A percentile compares a stretch with the other conserved stretches of the same genome.
Evolutionary conservation across 1,139 yeast species (phyloP).

Genomic region (Diutina neorugosa): DNA sequence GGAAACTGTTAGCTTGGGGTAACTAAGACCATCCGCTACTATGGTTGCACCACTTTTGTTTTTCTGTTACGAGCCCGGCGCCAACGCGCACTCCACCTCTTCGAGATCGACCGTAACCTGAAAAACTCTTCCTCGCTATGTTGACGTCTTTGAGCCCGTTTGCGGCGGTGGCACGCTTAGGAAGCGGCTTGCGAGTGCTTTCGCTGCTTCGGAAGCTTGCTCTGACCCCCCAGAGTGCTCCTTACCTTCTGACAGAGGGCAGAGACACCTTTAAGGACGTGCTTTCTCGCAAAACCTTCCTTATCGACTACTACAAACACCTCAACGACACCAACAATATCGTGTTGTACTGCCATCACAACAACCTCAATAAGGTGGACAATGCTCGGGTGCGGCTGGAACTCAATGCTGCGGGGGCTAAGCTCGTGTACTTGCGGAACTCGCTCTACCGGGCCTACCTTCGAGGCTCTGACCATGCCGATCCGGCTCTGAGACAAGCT

Average conservation of each 20-base stretch:
- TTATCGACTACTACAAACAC: slow-evolving; percentile 67
- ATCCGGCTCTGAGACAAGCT: slow-evolving; percentile 48
- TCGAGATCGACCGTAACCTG: not conserved
- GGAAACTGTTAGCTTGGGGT: no score
- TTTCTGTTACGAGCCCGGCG: not conserved
- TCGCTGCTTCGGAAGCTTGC: not conserved
- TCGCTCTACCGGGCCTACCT: slow-evolving; percentile 64
- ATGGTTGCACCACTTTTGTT: not conserved
- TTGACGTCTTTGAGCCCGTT: not conserved
- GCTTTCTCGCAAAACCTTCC: slow-evolving; percentile 67
- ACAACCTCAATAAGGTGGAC: slow-evolving; percentile 62
- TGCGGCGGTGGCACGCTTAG: not conserved
- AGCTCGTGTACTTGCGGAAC: slow-evolving; percentile 54
- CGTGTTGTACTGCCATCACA: slow-evolving; percentile 71
- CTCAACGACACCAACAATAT: slow-evolving; percentile 58
- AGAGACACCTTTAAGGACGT: slow-evolving; percentile 41
- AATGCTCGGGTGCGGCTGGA: slow-evolving; percentile 51
- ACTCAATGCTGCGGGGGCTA: slow-evolving; percentile 52
- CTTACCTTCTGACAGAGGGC: not conserved
- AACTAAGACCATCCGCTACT: no score
- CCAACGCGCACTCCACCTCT: not conserved
- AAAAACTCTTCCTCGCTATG: not conserved
- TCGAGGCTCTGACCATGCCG: slow-evolving; percentile 52
- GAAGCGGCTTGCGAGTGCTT: not conserved
- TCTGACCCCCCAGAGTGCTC: not conserved